phyloP scores from a whole-genome alignment of 2,329 filamentous ascomycete species.

The Pseudogymnoascus sp. region DNA sequence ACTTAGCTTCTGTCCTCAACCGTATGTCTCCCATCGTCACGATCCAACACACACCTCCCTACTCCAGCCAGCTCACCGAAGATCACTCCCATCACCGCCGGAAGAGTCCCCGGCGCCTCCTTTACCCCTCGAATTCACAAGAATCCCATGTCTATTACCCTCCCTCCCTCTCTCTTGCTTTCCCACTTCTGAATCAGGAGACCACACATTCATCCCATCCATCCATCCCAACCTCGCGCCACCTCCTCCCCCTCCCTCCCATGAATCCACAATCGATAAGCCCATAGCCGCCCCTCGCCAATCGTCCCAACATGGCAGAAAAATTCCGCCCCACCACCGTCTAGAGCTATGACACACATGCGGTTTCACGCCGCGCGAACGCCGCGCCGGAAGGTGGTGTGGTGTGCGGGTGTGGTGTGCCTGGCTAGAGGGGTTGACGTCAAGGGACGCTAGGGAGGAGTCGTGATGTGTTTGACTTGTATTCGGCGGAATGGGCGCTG shows the following conservation, averaged over 20 bases:
- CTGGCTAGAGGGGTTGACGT: neutral
- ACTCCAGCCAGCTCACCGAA: conserved; percentile 2
- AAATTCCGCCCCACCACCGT: neutral
- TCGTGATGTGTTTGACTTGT: neutral
- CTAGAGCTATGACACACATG: neutral
- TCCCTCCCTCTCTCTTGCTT: no score
- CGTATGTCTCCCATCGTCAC: neutral
- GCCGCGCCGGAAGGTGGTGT: neutral
- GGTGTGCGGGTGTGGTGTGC: neutral
- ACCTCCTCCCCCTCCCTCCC: neutral
- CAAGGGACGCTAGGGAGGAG: neutral
- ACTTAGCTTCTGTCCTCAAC: neutral
- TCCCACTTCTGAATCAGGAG: neutral
- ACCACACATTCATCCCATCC: no score
- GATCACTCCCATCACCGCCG: neutral
- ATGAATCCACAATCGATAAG: neutral
- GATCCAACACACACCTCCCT: neutral
- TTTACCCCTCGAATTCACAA: neutral
- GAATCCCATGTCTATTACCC: neutral
- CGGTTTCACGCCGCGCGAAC: conserved; percentile 1
- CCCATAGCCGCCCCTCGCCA: neutral
- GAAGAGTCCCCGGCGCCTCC: neutral
- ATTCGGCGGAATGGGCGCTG: neutral
- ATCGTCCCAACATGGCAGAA: neutral
- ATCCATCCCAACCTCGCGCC: no score